Evolutionary conservation across 805 yeast genomes (phyloP), one percentile per base, ranked within the genome.

Genomic region (Tetrapisispora nanseiensis): DNA sequence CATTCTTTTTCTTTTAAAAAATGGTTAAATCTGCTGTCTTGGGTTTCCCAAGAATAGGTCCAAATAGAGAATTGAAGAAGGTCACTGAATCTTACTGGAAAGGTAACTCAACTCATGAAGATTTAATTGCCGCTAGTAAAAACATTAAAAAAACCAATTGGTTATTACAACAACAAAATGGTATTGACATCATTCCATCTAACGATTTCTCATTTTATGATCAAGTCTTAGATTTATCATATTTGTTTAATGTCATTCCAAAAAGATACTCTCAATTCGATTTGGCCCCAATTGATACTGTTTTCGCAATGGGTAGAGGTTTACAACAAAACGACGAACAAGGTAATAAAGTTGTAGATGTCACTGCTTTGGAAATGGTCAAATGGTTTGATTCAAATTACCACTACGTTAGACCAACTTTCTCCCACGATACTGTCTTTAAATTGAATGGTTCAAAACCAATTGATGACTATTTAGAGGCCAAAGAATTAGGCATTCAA

Each of bases 221-320:
- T 70, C 98, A 92, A 63, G 90, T 92, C 54, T 75, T 92, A 61
- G 98, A 92, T 66, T 74, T 85, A 62, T 86, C 97, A 44, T 71
- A 86, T 54, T 72, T 90, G 65, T 87, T 92, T 82, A 92, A 92
- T 65, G 97, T 81, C 57, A 77, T 92, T 66, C 98, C 98, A 66
- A 94, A 86, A 61, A 84, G 97, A 72, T 92, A 92, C 82, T 74
- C 90, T 71, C 83, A 92, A 76, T 86, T 74, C 72, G 79, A 82
- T 61, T 79, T 92, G 66, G 78, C 86, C 54, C 81, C 86, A 66
- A 75, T 92, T 56, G 98, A 92, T 71, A 85, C 86, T 50, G 72
- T 85, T 62, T 92, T 92, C 68, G 98, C 98, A 64, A 92, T 92
- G 97, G 98, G 97, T 72, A 87, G 98, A 80, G 98, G 98, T 81